Conservation (phyloP, 768 basidiomycete genomes). For the Suillus luteus region DNA sequence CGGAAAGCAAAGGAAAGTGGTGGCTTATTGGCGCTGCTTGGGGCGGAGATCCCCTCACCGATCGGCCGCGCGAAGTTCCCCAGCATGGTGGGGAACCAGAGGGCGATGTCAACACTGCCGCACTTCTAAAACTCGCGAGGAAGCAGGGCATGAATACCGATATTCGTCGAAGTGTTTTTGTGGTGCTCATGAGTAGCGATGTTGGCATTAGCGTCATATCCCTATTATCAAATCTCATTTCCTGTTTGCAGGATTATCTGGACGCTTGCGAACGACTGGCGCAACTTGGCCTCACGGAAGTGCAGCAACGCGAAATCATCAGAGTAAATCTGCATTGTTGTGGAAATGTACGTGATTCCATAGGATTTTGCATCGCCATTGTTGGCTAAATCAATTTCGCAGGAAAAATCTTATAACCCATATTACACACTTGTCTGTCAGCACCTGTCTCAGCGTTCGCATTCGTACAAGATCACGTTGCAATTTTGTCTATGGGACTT, state of each 20-base stretch:
- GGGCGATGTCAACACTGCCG: constrained; percentile 36
- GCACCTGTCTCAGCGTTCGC: constrained; percentile 75
- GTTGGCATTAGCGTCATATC: constrained; percentile 45
- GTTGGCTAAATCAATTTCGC: constrained; percentile 4
- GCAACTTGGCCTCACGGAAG: constrained; percentile 79
- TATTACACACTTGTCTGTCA: constrained; percentile 91
- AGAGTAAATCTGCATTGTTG: constrained; percentile 92
- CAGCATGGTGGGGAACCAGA: constrained; percentile 25
- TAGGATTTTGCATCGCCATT: not conserved
- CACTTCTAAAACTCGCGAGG: constrained; percentile 77
- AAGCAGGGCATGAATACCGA: constrained; percentile 99
- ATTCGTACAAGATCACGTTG: constrained; percentile 87
- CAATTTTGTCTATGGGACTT: constrained; percentile 99
- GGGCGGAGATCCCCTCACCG: constrained; percentile 88
- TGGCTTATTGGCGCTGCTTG: constrained; percentile 98
- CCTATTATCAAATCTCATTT: not conserved
- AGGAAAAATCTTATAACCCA: constrained; percentile 92
- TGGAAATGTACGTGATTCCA: constrained; percentile 65
- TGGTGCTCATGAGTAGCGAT: constrained; percentile 94
- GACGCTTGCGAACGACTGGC: constrained; percentile 91
- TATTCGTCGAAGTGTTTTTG: constrained; percentile 86
- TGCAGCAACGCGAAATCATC: constrained; percentile 94
- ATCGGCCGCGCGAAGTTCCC: constrained; percentile 49
- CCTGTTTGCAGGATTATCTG: constrained; percentile 77
- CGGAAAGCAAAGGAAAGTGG: constrained; percentile 93